Percentiles rank a stretch among this genome's conserved stretches.
Evolutionary conservation across 2,329 filamentous ascomycete genomes (phyloP).

Genomic region (Pseudophaeomoniella oleicola): DNA sequence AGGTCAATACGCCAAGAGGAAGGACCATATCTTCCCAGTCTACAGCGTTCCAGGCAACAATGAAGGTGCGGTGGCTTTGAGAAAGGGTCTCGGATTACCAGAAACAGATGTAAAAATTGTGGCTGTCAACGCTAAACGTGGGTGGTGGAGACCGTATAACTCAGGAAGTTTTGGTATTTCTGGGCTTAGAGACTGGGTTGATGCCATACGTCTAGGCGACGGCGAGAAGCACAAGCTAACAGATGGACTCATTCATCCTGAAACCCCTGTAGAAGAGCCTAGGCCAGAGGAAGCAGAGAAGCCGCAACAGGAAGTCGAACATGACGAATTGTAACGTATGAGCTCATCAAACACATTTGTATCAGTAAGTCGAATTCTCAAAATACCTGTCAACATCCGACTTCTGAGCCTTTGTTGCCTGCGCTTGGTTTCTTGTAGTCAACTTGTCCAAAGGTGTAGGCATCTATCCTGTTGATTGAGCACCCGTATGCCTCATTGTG

Average conservation of each 20-base stretch:
- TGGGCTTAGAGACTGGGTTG: conserved; percentile 71
- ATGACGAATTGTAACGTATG: conserved; percentile 31
- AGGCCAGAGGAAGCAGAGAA: conserved; percentile 26
- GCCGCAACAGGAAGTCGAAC: conserved; percentile 19
- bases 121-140: conserved; percentile 69
- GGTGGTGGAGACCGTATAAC: conserved; percentile 67
- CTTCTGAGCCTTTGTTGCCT: no score
- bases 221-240: conserved; percentile 65
- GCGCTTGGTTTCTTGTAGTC: no score
- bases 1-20: conserved; percentile 54
- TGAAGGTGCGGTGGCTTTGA: conserved; percentile 38
- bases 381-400: no score
- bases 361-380: no score
- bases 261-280: conserved; percentile 19
- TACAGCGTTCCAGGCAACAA: conserved; percentile 56
- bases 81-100: conserved; percentile 47
- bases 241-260: conserved; percentile 37
- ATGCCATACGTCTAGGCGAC: conserved; percentile 81
- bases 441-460: no score
- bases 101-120: conserved; percentile 52
- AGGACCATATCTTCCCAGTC: conserved; percentile 66
- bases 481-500: no score
- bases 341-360: no score
- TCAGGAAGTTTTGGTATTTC: conserved; percentile 40
- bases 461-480: no score